These are phyloP conservation scores for Malus hybrid DNA, from an alignment of 331 rosid species.

Conservation along the genomic window DNA sequence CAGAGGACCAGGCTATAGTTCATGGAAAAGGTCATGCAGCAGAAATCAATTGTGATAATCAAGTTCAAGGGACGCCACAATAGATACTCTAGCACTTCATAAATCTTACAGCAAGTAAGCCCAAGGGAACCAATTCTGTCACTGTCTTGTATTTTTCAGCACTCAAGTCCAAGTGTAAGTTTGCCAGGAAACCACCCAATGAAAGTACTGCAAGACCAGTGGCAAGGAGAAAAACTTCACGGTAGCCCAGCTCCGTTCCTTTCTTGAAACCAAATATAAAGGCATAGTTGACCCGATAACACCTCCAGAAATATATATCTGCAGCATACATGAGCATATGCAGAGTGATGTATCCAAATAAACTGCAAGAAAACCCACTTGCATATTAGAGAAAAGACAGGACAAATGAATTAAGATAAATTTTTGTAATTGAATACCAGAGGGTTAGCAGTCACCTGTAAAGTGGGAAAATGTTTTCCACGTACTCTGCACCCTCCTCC, in stretches of 20 bases:
- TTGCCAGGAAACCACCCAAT: slow-evolving; percentile 50
- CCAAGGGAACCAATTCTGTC: slow-evolving; percentile 59
- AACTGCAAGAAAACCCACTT: slow-evolving; percentile 39
- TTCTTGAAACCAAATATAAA: slow-evolving; percentile 67
- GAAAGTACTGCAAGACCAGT: slow-evolving; percentile 63
- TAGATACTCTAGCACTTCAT: neutral
- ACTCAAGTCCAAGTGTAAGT: slow-evolving; percentile 53
- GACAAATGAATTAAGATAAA: neutral
- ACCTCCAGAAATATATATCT: slow-evolving; percentile 57
- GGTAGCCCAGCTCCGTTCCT: slow-evolving; percentile 54
- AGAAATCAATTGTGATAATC: neutral
- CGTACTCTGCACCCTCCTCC: slow-evolving; percentile 36
- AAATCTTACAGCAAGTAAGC: slow-evolving; percentile 48
- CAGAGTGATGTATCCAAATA: slow-evolving; percentile 48
- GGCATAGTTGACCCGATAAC: slow-evolving; percentile 52
- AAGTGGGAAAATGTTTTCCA: slow-evolving; percentile 61
- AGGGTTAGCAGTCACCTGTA: slow-evolving; percentile 36
- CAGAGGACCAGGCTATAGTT: neutral
- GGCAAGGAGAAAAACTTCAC: slow-evolving; percentile 52
- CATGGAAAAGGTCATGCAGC: neutral
- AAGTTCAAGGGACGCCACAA: neutral
- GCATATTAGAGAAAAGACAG: slow-evolving; percentile 9
- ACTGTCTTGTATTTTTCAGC: slow-evolving; percentile 28
- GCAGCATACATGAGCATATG: slow-evolving; percentile 71
- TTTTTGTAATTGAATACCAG: neutral